phyloP scores from a whole-genome alignment of 148 eudicot species.

The Rhododendron molle region DNA sequence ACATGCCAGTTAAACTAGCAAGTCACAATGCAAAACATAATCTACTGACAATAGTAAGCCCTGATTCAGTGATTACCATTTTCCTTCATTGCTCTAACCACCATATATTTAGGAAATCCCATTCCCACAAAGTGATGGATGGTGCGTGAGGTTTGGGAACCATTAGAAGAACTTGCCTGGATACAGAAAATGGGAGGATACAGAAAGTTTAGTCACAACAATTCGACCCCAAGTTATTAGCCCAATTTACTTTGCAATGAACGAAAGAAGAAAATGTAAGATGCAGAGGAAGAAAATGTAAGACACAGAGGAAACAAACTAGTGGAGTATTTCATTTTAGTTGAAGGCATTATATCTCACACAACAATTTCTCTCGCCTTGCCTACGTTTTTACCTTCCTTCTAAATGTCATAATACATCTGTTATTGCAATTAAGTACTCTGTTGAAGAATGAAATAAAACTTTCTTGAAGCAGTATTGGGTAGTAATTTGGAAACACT shows the following conservation, averaged over 20 bases:
- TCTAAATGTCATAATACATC: not conserved
- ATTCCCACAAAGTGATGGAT: conserved; percentile 8
- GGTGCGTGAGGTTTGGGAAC: not conserved
- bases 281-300: not conserved
- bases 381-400: not conserved
- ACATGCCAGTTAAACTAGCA: not conserved
- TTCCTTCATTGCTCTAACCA: conserved; percentile 4
- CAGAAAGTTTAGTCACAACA: not conserved
- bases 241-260: not conserved
- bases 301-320: not conserved
- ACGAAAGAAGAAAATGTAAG: too few relatives aligned
- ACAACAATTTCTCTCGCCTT: not conserved
- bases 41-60: not conserved
- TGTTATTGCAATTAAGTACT: not conserved
- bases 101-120: conserved; percentile 11
- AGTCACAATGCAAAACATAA: not conserved
- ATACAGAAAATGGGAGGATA: not conserved
- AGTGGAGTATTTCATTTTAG: not conserved
- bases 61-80: conserved; percentile 3
- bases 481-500: not conserved
- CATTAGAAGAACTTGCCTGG: conserved; percentile 13
- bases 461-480: not conserved
- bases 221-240: not conserved
- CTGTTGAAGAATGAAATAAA: not conserved
- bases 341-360: not conserved